Evolutionary conservation across 2,329 filamentous ascomycete genomes (phyloP).

Genomic region (Aspergillus pseudoviridinutans): DNA sequence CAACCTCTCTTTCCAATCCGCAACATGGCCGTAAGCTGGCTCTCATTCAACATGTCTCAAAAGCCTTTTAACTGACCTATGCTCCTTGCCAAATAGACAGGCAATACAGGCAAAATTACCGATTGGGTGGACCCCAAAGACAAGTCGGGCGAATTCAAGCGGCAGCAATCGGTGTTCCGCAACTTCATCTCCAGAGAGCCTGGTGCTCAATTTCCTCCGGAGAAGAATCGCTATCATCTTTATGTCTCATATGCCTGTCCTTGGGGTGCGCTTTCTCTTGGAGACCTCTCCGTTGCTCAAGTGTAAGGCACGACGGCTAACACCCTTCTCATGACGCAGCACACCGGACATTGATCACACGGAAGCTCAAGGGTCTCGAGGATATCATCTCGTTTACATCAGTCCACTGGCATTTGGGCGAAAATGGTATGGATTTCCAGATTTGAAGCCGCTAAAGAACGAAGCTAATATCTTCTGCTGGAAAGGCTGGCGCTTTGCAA

Average conservation of each 20-base stretch:
- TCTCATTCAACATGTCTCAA: neutral
- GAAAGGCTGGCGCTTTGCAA: conserved; percentile 77
- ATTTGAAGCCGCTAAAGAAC: neutral
- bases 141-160: conserved; percentile 87
- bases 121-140: conserved; percentile 78
- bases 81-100: conserved; percentile 14
- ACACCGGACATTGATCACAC: conserved; percentile 78
- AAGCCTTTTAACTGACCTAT: neutral
- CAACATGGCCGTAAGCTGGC: conserved; percentile 33
- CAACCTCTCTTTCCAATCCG: conserved; percentile 12
- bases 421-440: conserved; percentile 48
- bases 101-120: conserved; percentile 57
- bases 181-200: conserved; percentile 70
- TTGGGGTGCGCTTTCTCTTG: conserved; percentile 55
- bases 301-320: conserved; percentile 14
- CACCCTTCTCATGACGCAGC: conserved; percentile 46
- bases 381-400: conserved; percentile 72
- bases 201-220: conserved; percentile 72
- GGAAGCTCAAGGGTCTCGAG: conserved; percentile 88
- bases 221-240: conserved; percentile 88
- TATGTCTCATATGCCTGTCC: conserved; percentile 94
- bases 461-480: neutral
- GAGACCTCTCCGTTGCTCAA: neutral
- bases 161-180: conserved; percentile 77
- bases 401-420: conserved; percentile 89